Base-by-base conservation (phyloP, 257 asterid species). In the Gentiana macrophylla region DNA sequence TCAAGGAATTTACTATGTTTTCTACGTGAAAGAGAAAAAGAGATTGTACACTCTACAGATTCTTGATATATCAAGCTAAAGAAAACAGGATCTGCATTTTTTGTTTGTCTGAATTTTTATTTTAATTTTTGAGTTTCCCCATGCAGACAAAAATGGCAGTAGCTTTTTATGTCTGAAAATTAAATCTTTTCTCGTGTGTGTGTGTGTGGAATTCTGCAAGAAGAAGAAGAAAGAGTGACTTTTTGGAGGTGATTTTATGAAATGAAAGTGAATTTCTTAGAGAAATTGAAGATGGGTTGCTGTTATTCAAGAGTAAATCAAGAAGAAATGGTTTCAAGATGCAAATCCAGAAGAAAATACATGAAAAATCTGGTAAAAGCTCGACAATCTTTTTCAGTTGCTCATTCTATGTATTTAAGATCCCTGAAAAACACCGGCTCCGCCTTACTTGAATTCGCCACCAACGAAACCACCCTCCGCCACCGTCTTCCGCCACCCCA, bases 331-430 rank as follows among this genome's bases (percentile, higher is more conserved):
- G 94, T 92, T 4, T 74, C 94, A 12, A 80, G 99, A 59, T 92
- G 99, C 60, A 92, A 80, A 63, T 93, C 95, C 11, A 69, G 99
- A 52, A 83, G 71, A 72, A 72, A 86, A 62, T 85, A 88, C 65
- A 85, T 85, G 94, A 92, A 92, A 69, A 94, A 92, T 64, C 75
- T 88, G n/a, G 95, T 92, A 9, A 88, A 92, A 45, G 86, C 98
- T 1, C 74, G 97, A 51, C 94, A 92, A 24, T 74, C 94, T 49
- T 83, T 92, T 46, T 74, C 97, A 55, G 93, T 94, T 65, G 84
- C 97, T 49, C 97, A 92, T 55, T 73, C 82, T 61, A 72, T 85
- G 84, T 92, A 87, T 50, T 38, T 91, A 5, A 65, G 90, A 72
- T 91, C 98, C 0, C 84, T 91, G 1, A 73, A 95, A 48, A 78